These are phyloP conservation scores for Neonectria faginata DNA, from an alignment of 2,329 filamentous ascomycete species.

Conservation along the genomic window DNA sequence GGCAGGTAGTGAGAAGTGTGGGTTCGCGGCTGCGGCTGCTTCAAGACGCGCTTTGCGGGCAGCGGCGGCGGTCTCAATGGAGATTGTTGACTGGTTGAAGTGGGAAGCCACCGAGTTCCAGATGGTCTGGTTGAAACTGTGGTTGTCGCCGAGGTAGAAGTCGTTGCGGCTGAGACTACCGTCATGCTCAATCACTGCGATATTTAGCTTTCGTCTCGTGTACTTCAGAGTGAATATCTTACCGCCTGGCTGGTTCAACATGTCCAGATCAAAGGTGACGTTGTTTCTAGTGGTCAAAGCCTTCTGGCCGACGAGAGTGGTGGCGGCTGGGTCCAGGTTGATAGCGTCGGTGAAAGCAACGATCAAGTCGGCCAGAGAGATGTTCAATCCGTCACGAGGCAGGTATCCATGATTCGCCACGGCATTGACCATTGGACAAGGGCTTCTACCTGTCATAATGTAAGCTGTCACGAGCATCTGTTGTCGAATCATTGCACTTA, in stretches of 20 bases:
- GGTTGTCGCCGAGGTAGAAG: constrained; percentile 39
- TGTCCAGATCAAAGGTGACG: constrained; percentile 38
- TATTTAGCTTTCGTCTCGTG: constrained; percentile 1
- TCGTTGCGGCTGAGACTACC: constrained; percentile 41
- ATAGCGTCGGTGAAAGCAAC: constrained; percentile 37
- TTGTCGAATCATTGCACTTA: constrained; percentile 5
- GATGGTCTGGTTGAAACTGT: constrained; percentile 41
- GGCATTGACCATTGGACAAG: constrained; percentile 24
- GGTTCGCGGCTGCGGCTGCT: constrained; percentile 34
- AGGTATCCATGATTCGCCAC: constrained; percentile 24
- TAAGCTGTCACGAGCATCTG: constrained; percentile 3
- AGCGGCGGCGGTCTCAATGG: constrained; percentile 34
- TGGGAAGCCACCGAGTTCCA: constrained; percentile 34
- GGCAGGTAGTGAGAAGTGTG: constrained; percentile 29
- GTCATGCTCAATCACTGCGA: constrained; percentile 37
- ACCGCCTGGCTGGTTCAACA: constrained; percentile 37
- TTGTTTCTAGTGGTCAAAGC: constrained; percentile 36
- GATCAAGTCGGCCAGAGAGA: constrained; percentile 19
- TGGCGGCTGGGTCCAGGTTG: constrained; percentile 42
- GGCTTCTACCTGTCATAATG: constrained; percentile 19
- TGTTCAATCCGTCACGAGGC: constrained; percentile 19
- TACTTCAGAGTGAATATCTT: background rate
- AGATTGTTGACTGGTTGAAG: constrained; percentile 38
- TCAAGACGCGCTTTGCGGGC: constrained; percentile 38
- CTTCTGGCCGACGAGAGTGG: constrained; percentile 36